Evolutionary conservation across 768 basidiomycete genomes (phyloP).

Genomic region (Leccinum boreale): DNA sequence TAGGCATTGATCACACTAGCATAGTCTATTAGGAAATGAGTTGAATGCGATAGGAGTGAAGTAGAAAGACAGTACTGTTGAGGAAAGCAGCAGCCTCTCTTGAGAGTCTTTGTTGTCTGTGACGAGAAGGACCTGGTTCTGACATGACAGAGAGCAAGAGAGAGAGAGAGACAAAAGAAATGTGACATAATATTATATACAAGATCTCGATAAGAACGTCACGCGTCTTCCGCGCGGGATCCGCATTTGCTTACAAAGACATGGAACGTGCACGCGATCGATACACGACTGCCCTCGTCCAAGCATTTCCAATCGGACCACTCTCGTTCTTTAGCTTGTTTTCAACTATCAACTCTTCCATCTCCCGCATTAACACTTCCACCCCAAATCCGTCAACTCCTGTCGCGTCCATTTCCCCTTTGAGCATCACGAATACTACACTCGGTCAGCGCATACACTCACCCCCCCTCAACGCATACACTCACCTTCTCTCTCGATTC

Average conservation of each 20-base stretch:
- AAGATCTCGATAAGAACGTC: conserved; percentile 5
- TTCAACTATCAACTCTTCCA: conserved; percentile 67
- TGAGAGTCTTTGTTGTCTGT: background rate
- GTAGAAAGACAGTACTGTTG: background rate
- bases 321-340: conserved; percentile 50
- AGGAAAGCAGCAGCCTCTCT: conserved; percentile 5
- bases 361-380: conserved; percentile 46
- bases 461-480: background rate
- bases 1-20: conserved; percentile 11
- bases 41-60: background rate
- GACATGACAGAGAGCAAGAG: background rate
- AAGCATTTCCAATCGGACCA: conserved; percentile 52
- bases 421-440: conserved; percentile 49
- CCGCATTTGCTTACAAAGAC: conserved; percentile 25
- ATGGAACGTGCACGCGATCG: conserved; percentile 24
- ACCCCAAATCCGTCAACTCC: conserved; percentile 36
- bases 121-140: conserved; percentile 4
- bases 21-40: conserved; percentile 17
- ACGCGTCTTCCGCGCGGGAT: conserved; percentile 8
- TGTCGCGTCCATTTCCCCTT: conserved; percentile 47
- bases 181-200: background rate
- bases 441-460: background rate
- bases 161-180: background rate
- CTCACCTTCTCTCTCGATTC: conserved; percentile 57
- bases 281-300: conserved; percentile 41